phyloP scores from a whole-genome alignment of 2,329 filamentous ascomycete species.

The Fusarium neocosmosporiellum region DNA sequence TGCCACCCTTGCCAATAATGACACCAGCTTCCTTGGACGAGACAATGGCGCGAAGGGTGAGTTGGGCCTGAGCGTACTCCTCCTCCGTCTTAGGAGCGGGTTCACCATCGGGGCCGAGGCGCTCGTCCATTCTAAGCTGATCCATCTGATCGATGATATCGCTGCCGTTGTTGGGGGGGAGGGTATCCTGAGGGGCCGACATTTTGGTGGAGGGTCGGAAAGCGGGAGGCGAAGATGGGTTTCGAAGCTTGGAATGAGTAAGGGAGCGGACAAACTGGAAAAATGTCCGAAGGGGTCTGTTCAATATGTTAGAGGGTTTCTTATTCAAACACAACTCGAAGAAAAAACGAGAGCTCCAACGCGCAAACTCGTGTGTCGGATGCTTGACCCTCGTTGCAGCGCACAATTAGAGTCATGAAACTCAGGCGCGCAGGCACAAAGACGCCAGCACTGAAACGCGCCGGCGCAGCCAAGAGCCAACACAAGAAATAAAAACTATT shows the following conservation, averaged over 20 bases:
- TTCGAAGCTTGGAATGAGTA: conserved; percentile 18
- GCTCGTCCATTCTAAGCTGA: conserved; percentile 74
- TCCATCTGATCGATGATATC: conserved; percentile 71
- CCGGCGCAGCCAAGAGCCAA: background rate
- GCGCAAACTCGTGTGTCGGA: conserved; percentile 26
- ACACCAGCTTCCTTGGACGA: conserved; percentile 99
- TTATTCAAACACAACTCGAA: background rate
- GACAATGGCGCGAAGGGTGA: conserved; percentile 96
- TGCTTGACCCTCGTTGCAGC: conserved; percentile 12
- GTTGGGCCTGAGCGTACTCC: conserved; percentile 91
- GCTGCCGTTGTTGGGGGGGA: conserved; percentile 69
- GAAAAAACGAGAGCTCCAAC: conserved; percentile 6
- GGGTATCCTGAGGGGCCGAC: conserved; percentile 70
- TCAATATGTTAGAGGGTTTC: conserved; percentile 7
- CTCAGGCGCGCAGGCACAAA: background rate
- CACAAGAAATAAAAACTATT: background rate
- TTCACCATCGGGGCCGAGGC: conserved; percentile 79
- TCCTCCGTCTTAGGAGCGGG: conserved; percentile 91
- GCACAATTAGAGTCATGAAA: conserved; percentile 14
- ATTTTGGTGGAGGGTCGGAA: conserved; percentile 55
- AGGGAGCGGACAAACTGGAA: conserved; percentile 13
- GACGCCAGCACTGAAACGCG: background rate
- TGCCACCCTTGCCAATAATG: conserved; percentile 98
- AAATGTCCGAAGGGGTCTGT: conserved; percentile 21
- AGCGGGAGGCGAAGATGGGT: conserved; percentile 22